Evolutionary conservation across 768 basidiomycete genomes (phyloP), one percentile per base, ranked within the genome.

Genomic region (Clavulina sp.): DNA sequence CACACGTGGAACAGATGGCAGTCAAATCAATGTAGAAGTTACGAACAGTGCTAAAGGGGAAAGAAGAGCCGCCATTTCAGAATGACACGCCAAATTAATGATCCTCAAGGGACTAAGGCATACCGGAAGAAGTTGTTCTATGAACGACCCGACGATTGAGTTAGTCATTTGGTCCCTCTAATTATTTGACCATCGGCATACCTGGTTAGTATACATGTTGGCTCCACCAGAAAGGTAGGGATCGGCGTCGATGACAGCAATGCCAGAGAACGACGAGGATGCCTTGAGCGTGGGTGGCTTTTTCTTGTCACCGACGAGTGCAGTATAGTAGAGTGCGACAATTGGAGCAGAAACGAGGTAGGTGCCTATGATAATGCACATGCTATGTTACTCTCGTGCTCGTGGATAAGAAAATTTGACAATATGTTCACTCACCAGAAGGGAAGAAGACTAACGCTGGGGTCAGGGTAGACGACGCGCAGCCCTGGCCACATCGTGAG

Each of bases 11-110:
- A 23, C 54, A 54, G 53, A 80, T 73, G 65, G 68, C 68, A 51
- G 70, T 65, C 50, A 78, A 65, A 60, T 86, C 84, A 57, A 86
- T 81, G 49, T 82, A 66, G 51, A 86, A 72, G 64, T 86, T 84
- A 56, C 83, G 69, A 36, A 85, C 70, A 13, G 80, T 80, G 24
- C 9, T 48, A 5, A 26, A 24, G 5, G 24, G n/a, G n/a, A n/a
- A n/a, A n/a, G n/a, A n/a, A n/a, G n/a, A n/a, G n/a, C n/a, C n/a
- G n/a, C n/a, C n/a, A n/a, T 48, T 29, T 4, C 4, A 4, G n/a
- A 4, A 9, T 26, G n/a, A 7, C 19, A 50, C 21, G 32, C 7
- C 6, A 41, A 50, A 7, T 38, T 7, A 7, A 38, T 19, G 19
- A 38, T 38, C 34, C 7, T 7, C 34, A 38, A 38, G 7, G 34